These are phyloP conservation scores for Blastomyces parvus DNA, from an alignment of 2,329 filamentous ascomycete species.

Conservation along the genomic window DNA sequence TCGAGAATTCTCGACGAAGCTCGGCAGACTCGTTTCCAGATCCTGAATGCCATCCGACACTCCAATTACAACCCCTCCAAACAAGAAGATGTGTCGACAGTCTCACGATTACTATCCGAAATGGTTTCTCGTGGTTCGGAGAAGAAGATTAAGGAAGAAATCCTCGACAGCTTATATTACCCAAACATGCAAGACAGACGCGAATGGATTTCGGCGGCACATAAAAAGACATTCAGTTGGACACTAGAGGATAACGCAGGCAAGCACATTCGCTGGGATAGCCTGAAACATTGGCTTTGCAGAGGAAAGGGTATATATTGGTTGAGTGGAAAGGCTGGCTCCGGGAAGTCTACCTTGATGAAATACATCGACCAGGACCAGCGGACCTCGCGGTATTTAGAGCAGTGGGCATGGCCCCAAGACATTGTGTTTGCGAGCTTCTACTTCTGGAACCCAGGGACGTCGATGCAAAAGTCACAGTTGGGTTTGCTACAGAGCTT, in stretches of 20 bases:
- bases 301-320: constrained; percentile 24
- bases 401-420: constrained; percentile 27
- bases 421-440: constrained; percentile 28
- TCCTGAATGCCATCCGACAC: not conserved
- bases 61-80: not conserved
- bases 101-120: constrained; percentile 2
- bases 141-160: constrained; percentile 4
- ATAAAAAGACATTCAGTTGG: constrained; percentile 17
- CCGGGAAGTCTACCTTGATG: constrained; percentile 43
- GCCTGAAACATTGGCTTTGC: constrained; percentile 20
- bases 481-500: constrained; percentile 32
- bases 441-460: constrained; percentile 38
- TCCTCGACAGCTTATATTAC: constrained; percentile 1
- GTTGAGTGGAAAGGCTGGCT: constrained; percentile 40
- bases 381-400: constrained; percentile 21
- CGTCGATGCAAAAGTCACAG: constrained; percentile 32
- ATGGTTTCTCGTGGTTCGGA: not conserved
- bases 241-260: constrained; percentile 9
- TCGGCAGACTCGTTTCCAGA: constrained; percentile 3
- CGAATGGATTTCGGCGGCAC: constrained; percentile 13
- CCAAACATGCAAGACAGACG: constrained; percentile 8
- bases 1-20: constrained; percentile 1
- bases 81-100: not conserved
- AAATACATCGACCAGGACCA: constrained; percentile 31
- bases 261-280: not conserved